Base-by-base conservation (phyloP, 345 rosid species). In the Excoecaria cochinchinensis region DNA sequence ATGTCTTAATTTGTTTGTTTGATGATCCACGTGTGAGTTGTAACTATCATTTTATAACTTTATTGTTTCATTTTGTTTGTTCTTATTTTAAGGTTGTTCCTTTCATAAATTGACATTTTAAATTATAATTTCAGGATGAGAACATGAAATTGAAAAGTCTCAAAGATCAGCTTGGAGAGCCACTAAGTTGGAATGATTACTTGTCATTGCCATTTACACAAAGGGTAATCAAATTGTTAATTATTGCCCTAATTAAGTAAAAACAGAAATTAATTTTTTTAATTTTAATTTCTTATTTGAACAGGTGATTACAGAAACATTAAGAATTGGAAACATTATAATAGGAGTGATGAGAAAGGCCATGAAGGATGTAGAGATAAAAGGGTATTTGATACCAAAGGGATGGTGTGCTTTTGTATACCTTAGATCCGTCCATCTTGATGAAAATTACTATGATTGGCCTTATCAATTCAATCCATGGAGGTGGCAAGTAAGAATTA, bases 361-460 rank as follows among this genome's bases (percentile, higher is more conserved):
- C 0, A 80, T 85, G 89, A 96, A 79, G 70, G 97, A 96, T 70
- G 83, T 92, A 14, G 87, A 92, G 79, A 81, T 93, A 65, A 92
- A 90, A 84, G 98, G 97, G 78, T 77, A 90, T 77, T 80, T 87
- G 59, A 96, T 93, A 77, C 99, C 98, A 46, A 90, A 89, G 82
- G 99, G 95, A 64, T 96, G 99, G 97, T 92, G 97, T 61, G 88
- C 89, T 78, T 83, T 96, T 16, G 88, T 92, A 7, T 96, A 92
- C 79, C 87, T 96, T 47, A 83, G 98, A 83, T 96, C 98, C 19
- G 93, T 96, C 57, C 99, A 96, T 86, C 98, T 96, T 68, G 99
- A 96, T 76, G 90, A 89, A 71, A 85, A 62, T 81, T 80, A 88
- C 73, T 96, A 91, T 74, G 92, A 92, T 59, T 82, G 85, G 72